Conservation (phyloP, 306 rosid genomes). For the Lotus japonicus region DNA sequence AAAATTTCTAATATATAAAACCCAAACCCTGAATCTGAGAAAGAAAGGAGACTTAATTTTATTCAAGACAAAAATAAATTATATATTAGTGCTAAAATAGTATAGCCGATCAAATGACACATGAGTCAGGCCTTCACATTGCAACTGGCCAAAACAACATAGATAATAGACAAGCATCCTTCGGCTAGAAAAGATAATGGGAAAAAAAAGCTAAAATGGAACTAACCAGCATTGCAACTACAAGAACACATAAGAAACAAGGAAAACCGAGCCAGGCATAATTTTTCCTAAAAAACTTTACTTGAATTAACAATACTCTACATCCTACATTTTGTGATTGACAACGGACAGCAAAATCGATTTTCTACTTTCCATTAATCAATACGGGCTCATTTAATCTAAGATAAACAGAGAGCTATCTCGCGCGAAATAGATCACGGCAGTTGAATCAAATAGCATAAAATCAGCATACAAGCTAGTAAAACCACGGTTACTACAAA, state of each 20-base stretch:
- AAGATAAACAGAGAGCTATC: background rate
- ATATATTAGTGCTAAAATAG: background rate
- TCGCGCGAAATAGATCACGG: conserved; percentile 13
- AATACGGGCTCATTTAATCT: background rate
- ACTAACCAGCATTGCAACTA: background rate
- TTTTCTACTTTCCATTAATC: background rate
- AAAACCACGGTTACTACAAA: background rate
- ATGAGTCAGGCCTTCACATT: background rate
- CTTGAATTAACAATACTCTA: background rate
- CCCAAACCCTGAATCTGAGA: background rate
- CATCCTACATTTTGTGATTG: background rate
- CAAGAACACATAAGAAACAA: background rate
- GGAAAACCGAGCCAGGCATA: background rate
- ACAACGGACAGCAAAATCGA: too few relatives aligned
- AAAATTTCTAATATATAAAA: background rate
- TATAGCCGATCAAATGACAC: background rate
- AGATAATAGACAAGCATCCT: background rate
- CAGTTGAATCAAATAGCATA: background rate
- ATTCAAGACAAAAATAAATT: background rate
- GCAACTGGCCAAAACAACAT: background rate
- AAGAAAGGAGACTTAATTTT: background rate
- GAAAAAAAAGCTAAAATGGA: background rate
- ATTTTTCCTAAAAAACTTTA: too few relatives aligned
- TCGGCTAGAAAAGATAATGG: background rate
- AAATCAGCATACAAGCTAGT: background rate